Base-by-base conservation (phyloP, 306 rosid genomes). In the Erythrophleum fordii region DNA sequence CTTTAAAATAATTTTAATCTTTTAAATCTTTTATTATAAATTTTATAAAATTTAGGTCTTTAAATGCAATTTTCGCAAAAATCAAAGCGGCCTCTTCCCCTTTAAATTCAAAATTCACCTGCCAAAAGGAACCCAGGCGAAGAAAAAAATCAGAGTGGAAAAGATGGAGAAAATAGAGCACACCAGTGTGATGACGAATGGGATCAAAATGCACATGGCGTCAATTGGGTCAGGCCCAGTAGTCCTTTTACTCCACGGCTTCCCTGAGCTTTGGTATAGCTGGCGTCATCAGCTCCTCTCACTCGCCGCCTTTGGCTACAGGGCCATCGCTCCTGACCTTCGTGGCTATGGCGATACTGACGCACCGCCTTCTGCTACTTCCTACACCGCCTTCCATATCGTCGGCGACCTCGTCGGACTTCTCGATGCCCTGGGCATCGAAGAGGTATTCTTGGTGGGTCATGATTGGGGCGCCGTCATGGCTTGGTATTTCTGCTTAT, bases 211-310 rank as follows among this genome's bases (percentile, higher is more conserved):
- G 88, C 97, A 92, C 84, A 68, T 92, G 11, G 94, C 94, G 16
- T 83, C 94, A 10, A 85, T 90, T 3, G 97, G 94, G 18, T 79
- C 89, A 0, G 93, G 97, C 18, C 93, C 97, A 14, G 85, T 61
- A 0, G 62, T 92, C 3, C 90, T 92, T 41, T 84, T 92, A 64
- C 89, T 91, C 25, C 93, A 91, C 45, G 95, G 93, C 26, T 91
- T 91, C 85, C 95, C 95, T 0, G 93, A 87, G 78, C 93, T 91
- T 1, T 91, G 95, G 95, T 89, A 91, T 45, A n/a, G 89, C 0
- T 91, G 95, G 95, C 97, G 97, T 16, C 92, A 92, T 51, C 97
- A 90, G 82, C 94, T 92, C 13, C 87, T 92, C 25, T 79, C 80
- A 8, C 90, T 92, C 25, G 83, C 94, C 8, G 77, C 97, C 10